phyloP scores from a whole-genome alignment of 78 protist species.

The Mastigamoeba balamuthi region DNA sequence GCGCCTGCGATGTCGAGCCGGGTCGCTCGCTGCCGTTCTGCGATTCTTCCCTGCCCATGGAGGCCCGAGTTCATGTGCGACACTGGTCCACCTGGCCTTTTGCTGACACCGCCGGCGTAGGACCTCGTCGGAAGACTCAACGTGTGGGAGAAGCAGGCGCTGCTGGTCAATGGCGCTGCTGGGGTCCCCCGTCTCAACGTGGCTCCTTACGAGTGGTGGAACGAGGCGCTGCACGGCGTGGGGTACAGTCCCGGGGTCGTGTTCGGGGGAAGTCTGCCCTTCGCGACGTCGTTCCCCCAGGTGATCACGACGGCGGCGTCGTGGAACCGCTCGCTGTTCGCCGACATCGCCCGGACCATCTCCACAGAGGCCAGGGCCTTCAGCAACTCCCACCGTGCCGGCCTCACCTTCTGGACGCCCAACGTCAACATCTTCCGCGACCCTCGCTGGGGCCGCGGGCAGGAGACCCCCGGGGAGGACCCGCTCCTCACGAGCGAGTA shows the following conservation, averaged over 20 bases:
- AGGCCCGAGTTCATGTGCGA: too few species aligned
- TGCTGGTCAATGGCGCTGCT: not conserved
- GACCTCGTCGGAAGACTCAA: too few species aligned
- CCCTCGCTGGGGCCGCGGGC: conserved; percentile 51
- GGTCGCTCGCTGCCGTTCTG: too few species aligned
- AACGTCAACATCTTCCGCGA: conserved; percentile 50
- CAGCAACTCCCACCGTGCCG: conserved; percentile 11
- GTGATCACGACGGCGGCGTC: too few species aligned
- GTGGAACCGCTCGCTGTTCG: too few species aligned
- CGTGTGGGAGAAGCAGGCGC: too few species aligned
- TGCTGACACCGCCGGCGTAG: too few species aligned
- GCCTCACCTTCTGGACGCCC: conserved; percentile 17
- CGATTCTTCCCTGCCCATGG: too few species aligned
- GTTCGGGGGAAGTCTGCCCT: not conserved
- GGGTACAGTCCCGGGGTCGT: not conserved
- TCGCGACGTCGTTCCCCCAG: conserved; percentile 27
- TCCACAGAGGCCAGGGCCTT: conserved; percentile 51
- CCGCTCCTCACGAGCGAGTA: conserved; percentile 12
- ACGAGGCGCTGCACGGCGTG: conserved; percentile 51
- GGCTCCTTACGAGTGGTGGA: conserved; percentile 18
- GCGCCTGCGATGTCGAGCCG: too few species aligned
- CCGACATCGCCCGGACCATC: not conserved
- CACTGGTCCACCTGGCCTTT: too few species aligned
- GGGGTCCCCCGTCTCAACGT: conserved; percentile 2
- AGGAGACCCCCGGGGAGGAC: conserved; percentile 47